Evolutionary conservation across 2,329 filamentous ascomycete species (phyloP), one percentile per base, ranked within the genome.

Genomic region (Triangularia setosa): DNA sequence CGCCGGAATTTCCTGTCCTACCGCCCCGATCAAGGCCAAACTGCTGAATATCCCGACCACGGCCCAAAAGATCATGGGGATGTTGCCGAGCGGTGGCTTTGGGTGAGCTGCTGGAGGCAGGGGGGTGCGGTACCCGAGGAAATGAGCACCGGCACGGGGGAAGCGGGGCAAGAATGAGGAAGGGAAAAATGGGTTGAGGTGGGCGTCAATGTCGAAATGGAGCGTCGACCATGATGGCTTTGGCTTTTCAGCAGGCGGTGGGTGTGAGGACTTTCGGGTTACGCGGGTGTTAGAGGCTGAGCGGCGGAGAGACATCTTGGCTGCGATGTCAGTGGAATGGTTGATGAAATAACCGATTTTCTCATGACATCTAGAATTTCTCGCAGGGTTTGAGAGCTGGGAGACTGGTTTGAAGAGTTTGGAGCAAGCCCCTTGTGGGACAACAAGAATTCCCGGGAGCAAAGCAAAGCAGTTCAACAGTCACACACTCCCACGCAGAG

Each of bases 191-290:
- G 83, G 89, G 74, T 94, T 92, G 59, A 96, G 74, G 73, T 89
- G 86, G n/a, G 77, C 78, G 80, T 97, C 93, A 68, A 96, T 84
- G 76, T 95, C 86, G 76, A 96, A 87, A 72, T 88, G 81, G 78
- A 81, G 83, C 33, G 53, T 58, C 55, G 48, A 61, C 25, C 48
- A 53, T 62, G 58, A 66, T 65, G 4, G 61, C 30, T 35, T n/a
- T 16, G 14, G 58, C 4, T 58, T 27, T 30, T 52, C 6, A 25
- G 35, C 9, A 14, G 24, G 30, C 8, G 11, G 53, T 28, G 16
- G 27, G 25, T 24, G 53, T 16, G 27, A 30, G 27, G 56, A 57
- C 21, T 14, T 27, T 30, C 48, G 56, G 52, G 52, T 25, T 55
- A 55, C 52, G 40, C 21, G 40, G 5, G 40, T 48, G 40, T 48